These are phyloP conservation scores for Aspergillus tamarii DNA, from an alignment of 2,329 filamentous ascomycete species.

Conservation along the genomic window DNA sequence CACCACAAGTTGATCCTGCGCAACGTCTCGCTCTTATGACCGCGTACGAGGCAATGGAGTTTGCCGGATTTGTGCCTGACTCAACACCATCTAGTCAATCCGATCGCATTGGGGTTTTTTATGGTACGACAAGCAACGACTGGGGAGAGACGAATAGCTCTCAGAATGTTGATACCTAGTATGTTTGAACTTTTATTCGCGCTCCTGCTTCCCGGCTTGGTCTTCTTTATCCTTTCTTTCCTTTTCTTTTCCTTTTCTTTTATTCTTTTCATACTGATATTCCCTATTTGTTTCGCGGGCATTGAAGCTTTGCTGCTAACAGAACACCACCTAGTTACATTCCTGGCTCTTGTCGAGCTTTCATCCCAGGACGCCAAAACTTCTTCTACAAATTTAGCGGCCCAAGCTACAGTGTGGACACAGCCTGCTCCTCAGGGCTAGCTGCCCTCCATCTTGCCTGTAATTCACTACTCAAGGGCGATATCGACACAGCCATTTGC, in stretches of 20 bases:
- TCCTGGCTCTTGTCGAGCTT: neutral
- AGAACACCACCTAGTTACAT: slow-evolving; percentile 47
- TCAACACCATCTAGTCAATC: slow-evolving; percentile 68
- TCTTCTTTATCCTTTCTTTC: neutral
- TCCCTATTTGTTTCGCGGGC: neutral
- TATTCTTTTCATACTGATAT: fast-evolving
- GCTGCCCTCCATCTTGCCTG: slow-evolving; percentile 74
- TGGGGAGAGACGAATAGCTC: slow-evolving; percentile 75
- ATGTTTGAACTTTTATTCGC: slow-evolving; percentile 36
- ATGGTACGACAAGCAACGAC: slow-evolving; percentile 75
- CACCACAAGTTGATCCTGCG: slow-evolving; percentile 79
- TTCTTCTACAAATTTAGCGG: slow-evolving; percentile 79
- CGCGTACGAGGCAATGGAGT: slow-evolving; percentile 80
- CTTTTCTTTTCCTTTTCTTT: slow-evolving; percentile 16
- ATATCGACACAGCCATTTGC: slow-evolving; percentile 79
- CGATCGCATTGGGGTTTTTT: slow-evolving; percentile 71
- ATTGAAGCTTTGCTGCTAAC: neutral
- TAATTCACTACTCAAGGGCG: slow-evolving; percentile 72
- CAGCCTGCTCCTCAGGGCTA: slow-evolving; percentile 76
- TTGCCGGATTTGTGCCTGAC: slow-evolving; percentile 76
- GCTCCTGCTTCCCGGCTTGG: neutral
- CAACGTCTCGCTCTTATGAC: slow-evolving; percentile 75
- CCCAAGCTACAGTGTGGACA: slow-evolving; percentile 72
- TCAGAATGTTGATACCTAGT: slow-evolving; percentile 71
- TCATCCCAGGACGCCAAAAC: slow-evolving; percentile 15